These are phyloP conservation scores for Camelina neglecta DNA, from an alignment of 345 rosid species.

Conservation along the genomic window DNA sequence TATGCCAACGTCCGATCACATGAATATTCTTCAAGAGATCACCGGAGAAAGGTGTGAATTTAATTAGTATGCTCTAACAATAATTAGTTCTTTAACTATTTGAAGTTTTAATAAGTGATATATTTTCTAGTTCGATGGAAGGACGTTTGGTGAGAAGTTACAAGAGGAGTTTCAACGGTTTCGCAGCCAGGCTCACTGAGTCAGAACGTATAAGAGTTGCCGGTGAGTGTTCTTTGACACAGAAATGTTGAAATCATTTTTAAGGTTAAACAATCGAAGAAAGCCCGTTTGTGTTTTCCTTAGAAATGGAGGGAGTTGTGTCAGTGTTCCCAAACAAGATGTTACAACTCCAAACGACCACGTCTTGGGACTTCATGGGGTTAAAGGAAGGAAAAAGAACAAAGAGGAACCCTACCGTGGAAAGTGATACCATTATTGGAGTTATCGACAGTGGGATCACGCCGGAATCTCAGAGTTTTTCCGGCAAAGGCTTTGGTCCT, in stretches of 20 bases:
- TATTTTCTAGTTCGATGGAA: slow-evolving; percentile 31
- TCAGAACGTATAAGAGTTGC: slow-evolving; percentile 50
- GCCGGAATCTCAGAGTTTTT: slow-evolving; percentile 58
- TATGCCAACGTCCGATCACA: background rate
- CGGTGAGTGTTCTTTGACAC: slow-evolving; percentile 38
- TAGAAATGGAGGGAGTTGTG: slow-evolving; percentile 49
- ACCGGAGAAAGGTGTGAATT: background rate
- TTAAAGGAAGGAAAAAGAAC: slow-evolving; percentile 35
- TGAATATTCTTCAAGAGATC: background rate
- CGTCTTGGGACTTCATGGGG: slow-evolving; percentile 68
- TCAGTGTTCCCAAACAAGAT: slow-evolving; percentile 56
- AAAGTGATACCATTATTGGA: slow-evolving; percentile 51
- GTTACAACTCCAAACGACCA: slow-evolving; percentile 49
- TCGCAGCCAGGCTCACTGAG: slow-evolving; percentile 54
- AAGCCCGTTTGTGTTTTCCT: background rate
- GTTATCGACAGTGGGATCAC: slow-evolving; percentile 50
- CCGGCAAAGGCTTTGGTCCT: slow-evolving; percentile 55
- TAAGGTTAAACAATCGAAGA: background rate
- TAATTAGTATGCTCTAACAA: background rate
- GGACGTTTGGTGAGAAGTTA: slow-evolving; percentile 54
- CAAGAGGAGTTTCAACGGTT: slow-evolving; percentile 64
- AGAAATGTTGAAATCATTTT: background rate
- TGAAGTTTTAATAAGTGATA: background rate
- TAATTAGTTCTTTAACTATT: background rate
- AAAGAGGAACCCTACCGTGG: background rate